Evolutionary conservation across 192 early-diverging fungal genomes (phyloP).

Genomic region (Mortierella claussenii): DNA sequence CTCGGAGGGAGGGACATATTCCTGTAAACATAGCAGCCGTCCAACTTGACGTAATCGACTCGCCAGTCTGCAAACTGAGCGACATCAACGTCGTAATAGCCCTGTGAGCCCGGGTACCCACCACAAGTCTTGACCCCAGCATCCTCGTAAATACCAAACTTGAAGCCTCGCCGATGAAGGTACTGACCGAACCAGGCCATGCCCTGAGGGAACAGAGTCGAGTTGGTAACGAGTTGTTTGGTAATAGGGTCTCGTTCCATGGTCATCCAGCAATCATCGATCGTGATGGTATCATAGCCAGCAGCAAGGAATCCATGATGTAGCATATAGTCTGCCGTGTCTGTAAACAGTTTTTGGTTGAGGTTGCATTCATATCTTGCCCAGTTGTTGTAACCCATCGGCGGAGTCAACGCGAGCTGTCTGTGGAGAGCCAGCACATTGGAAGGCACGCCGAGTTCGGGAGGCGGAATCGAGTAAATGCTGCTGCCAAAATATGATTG

Average conservation of each 20-base stretch:
- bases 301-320: constrained; percentile 48
- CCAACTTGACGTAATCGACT: constrained; percentile 71
- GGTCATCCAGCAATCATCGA: constrained; percentile 70
- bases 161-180: constrained; percentile 58
- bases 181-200: constrained; percentile 63
- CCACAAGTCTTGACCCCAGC: constrained; percentile 63
- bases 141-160: constrained; percentile 57
- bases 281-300: constrained; percentile 66
- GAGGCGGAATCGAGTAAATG: constrained; percentile 1
- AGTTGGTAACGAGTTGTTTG: constrained; percentile 43
- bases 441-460: constrained; percentile 17
- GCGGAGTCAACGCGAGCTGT: constrained; percentile 23
- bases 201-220: constrained; percentile 61
- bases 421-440: neutral
- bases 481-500: constrained; percentile 1
- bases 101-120: constrained; percentile 57
- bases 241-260: constrained; percentile 45
- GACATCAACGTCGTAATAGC: constrained; percentile 61
- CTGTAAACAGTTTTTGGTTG: constrained; percentile 60
- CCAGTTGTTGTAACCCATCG: constrained; percentile 72
- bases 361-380: constrained; percentile 63
- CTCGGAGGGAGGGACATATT: constrained; percentile 41
- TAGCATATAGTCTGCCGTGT: constrained; percentile 61
- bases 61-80: constrained; percentile 62
- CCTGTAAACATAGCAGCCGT: constrained; percentile 62